These are phyloP conservation scores for Trebouxia sp. DNA, from an alignment of 139 green algal species.

Conservation along the genomic window DNA sequence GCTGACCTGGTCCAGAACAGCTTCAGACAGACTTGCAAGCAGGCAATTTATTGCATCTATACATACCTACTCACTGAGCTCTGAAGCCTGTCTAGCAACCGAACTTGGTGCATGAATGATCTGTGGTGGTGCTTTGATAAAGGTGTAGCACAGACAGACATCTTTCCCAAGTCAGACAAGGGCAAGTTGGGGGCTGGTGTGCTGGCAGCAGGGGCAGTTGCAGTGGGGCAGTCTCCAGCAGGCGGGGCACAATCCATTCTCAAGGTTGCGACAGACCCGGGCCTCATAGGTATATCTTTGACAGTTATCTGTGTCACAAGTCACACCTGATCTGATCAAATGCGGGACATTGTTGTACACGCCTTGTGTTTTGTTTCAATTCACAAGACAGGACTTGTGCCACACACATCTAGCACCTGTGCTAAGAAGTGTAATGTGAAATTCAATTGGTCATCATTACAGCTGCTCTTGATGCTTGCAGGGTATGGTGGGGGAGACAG, in stretches of 20 bases:
- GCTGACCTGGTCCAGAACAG: no score
- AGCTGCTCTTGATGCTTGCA: background rate
- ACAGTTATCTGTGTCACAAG: background rate
- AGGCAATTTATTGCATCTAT: no score
- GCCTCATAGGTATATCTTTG: background rate
- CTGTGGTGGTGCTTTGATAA: no score
- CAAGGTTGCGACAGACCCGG: background rate
- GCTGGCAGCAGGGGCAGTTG: background rate
- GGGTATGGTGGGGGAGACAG: conserved; percentile 6
- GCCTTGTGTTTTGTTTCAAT: background rate
- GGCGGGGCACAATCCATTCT: conserved; percentile 7
- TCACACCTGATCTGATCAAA: no score
- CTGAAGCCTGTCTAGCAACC: no score
- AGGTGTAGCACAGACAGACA: conserved; percentile 18
- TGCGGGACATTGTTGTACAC: no score
- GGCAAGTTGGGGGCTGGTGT: background rate
- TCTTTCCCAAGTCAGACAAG: conserved; percentile 19
- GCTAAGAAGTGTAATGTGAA: background rate
- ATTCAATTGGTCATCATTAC: background rate
- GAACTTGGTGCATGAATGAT: no score
- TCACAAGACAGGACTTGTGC: background rate
- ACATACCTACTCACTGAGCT: no score
- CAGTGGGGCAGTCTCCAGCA: background rate
- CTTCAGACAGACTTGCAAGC: no score
- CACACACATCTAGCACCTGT: background rate